Base-by-base conservation (phyloP, 139 green algal species). In the Chlorella sp. region DNA sequence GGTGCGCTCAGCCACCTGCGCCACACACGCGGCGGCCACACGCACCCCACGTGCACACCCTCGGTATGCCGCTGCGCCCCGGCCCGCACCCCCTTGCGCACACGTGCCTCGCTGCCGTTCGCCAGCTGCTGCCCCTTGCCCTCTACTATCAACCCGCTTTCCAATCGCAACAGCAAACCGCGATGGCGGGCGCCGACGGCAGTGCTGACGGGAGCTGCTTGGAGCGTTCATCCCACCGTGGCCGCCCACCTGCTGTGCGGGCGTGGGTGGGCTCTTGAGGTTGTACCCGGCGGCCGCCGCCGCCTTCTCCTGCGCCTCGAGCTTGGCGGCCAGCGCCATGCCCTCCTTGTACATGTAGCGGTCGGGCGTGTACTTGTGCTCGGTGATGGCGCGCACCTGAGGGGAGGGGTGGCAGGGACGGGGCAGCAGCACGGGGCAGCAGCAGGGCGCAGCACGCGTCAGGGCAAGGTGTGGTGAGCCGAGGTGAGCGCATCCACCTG, bases 281-380 rank as follows among this genome's bases (percentile, higher is more conserved):
- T 76, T 74, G 2, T 35, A 30, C 1, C 36, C 69, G 3, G 78
- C 62, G 49, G 50, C 55, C 86, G 85, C 49, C 87, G 80, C 24
- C 80, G 82, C 29, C 80, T 62, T 71, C 78, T 89, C 84, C 76
- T 89, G 73, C 35, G 22, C 77, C 68, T 79, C 71, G 60, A 81
- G 80, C 6, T 36, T 49, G 3, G 76, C 78, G 24, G 76, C 84
- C 78, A 89, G 84, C 76, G 81, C 81, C 80, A 86, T 82, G 75
- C 82, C 82, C 75, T 87, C 82, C 31, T 66, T 66, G 75, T 87
- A 84, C 69, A 83, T 69, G 72, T 79, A 80, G 26, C 83, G 76
- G 67, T 83, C 80, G 24, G 80, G 33, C 0, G 74, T 65, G 76
- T 85, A 89, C 70, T 85, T 81, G 80, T 89, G 83, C 71, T 76